Percentiles rank a stretch among this genome's conserved stretches.
These are phyloP conservation scores for Penicillium lividum DNA, from an alignment of 495 filamentous ascomycete species.

Conservation along the genomic window DNA sequence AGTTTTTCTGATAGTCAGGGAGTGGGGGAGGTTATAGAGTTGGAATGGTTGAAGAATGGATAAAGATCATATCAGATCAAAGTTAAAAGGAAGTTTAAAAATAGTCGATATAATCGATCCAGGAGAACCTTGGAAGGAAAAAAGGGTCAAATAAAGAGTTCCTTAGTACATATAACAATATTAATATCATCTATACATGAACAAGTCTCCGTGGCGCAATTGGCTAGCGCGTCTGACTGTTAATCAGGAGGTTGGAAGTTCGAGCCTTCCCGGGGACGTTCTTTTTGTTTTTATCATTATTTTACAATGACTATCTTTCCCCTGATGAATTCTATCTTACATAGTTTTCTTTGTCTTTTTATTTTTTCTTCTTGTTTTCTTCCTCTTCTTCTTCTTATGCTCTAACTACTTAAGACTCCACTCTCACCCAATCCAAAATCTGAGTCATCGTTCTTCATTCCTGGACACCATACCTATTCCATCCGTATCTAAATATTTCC, in stretches of 20 bases:
- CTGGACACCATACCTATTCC: not conserved
- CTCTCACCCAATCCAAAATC: not conserved
- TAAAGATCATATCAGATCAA: not conserved
- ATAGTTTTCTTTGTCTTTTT: not conserved
- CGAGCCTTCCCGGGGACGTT: slow-evolving; percentile 46
- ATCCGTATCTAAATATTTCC: slow-evolving; percentile 10
- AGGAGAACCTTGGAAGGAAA: not conserved
- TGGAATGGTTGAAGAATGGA: not conserved
- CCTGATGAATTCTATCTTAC: not conserved
- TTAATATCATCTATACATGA: not conserved
- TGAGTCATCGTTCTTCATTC: not conserved
- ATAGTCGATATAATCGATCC: not conserved
- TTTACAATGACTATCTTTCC: not conserved
- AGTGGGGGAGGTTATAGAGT: not conserved
- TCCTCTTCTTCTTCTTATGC: not conserved
- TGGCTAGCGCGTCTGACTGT: slow-evolving; percentile 53
- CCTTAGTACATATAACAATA: not conserved
- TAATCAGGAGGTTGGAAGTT: slow-evolving; percentile 54
- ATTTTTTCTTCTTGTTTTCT: not conserved
- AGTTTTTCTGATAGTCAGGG: not conserved
- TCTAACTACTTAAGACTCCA: too few relatives aligned
- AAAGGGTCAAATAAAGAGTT: too few relatives aligned
- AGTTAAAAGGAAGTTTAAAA: not conserved
- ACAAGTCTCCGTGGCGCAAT: slow-evolving; percentile 49
- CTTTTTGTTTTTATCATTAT: slow-evolving; percentile 16